These are phyloP conservation scores for Apocynum venetum DNA, from an alignment of 257 asterid species.

Conservation along the genomic window DNA sequence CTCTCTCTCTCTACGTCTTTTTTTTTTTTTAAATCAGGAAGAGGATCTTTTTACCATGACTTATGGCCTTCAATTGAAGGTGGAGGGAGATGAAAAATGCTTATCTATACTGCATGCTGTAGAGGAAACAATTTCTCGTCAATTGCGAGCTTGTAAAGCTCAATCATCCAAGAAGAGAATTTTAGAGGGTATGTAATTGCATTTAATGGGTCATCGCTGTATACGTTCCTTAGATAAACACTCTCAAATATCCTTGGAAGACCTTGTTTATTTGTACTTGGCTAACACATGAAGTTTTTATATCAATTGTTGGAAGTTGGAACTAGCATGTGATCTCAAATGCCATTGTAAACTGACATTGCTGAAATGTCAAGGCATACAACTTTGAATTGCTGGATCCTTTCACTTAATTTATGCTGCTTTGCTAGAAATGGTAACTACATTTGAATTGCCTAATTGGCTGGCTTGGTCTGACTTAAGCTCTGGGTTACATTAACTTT, in stretches of 20 bases:
- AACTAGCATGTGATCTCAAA: not conserved
- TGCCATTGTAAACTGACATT: not conserved
- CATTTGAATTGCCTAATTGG: not conserved
- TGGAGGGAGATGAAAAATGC: slow-evolving; percentile 92
- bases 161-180: slow-evolving; percentile 51
- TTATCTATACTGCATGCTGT: slow-evolving; percentile 82
- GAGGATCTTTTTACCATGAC: slow-evolving; percentile 93
- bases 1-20: not conserved
- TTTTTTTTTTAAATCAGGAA: slow-evolving; percentile 45
- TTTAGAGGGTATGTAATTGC: slow-evolving; percentile 60
- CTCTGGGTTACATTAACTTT: not conserved
- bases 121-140: slow-evolving; percentile 90
- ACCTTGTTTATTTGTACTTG: slow-evolving; percentile 16
- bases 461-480: not conserved
- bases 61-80: slow-evolving; percentile 84
- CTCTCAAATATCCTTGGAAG: slow-evolving; percentile 5
- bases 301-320: not conserved
- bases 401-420: not conserved
- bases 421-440: not conserved
- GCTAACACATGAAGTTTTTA: not conserved
- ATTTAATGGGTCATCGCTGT: slow-evolving; percentile 10
- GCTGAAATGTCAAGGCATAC: not conserved
- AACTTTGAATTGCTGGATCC: not conserved
- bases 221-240: slow-evolving; percentile 8
- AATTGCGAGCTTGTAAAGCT: slow-evolving; percentile 88